Evolutionary conservation across 2,329 filamentous ascomycete species (phyloP), one percentile per base, ranked within the genome.

Genomic region (Colletotrichum sublineola): DNA sequence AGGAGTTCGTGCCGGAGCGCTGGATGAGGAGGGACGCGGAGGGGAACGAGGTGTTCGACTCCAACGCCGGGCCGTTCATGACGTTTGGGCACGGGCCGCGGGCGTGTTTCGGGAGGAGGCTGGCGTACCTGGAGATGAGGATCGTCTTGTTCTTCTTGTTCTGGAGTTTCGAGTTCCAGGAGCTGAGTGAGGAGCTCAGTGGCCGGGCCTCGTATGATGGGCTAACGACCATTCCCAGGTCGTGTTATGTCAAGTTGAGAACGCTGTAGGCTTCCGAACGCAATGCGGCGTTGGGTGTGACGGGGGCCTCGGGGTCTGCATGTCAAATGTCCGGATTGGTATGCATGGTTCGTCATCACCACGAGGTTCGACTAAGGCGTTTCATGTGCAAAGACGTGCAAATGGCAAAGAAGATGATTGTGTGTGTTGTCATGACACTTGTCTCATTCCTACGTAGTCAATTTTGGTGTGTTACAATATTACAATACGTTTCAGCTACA

Each of bases 41-140:
- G 60, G 31, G 74, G 53, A 36, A 33, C 14, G 69, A 68, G 55
- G 71, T 69, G 36, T 80, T 77, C 63, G 74, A 79, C 64, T 52
- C 73, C 29, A 68, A 69, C 44, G 75, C 77, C 0, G 78, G 79
- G 1, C 79, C 79, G 2, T 46, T 73, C 14, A 57, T 79, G 40
- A 48, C 70, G 5, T 80, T 79, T 31, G 75, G 78, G 1, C 29
- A 74, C 5, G 79, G 78, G 0, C 63, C 71, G 1, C 61, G 79
- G 36, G 75, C 73, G 2, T 81, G 79, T 46, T 81, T 75, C 36
- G 79, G 78, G 5, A 74, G 75, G 36, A 73, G 74, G 62, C 40
- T 81, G 66, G 78, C 79, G 9, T 77, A 78, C 46, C 24, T 80
- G 3, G 77, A 81, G 74, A 42, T 81, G 74, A 75, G 74, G 42